phyloP scores from a whole-genome alignment of 2,329 filamentous ascomycete species.

The Trichoderma gracile region DNA sequence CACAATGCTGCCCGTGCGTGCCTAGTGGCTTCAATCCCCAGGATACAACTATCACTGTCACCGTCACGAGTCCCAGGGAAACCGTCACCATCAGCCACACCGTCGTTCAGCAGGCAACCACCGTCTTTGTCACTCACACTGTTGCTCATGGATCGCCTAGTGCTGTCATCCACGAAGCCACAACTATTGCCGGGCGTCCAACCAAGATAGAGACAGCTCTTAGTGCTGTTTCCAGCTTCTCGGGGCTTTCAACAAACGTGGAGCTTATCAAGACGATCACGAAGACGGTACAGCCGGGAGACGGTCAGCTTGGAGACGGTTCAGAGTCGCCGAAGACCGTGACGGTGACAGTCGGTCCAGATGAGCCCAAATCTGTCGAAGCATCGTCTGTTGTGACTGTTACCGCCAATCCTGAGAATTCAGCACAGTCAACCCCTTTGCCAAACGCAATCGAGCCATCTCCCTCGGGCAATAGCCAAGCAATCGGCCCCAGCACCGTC shows the following conservation, averaged over 20 bases:
- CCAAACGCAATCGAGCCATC: background rate
- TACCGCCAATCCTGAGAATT: background rate
- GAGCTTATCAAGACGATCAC: slow-evolving; percentile 25
- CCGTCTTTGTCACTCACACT: slow-evolving; percentile 25
- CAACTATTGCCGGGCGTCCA: slow-evolving; percentile 25
- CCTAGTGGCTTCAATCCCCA: slow-evolving; percentile 27
- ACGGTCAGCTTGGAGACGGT: background rate
- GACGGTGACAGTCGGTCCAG: slow-evolving; percentile 23
- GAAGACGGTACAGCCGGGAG: slow-evolving; percentile 31
- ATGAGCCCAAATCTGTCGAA: background rate
- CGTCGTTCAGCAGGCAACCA: slow-evolving; percentile 31
- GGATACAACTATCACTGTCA: slow-evolving; percentile 33
- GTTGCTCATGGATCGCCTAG: background rate
- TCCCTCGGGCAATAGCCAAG: slow-evolving; percentile 1
- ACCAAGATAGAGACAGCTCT: slow-evolving; percentile 24
- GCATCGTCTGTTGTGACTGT: background rate
- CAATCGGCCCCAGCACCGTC: slow-evolving; percentile 1
- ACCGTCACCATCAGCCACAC: slow-evolving; percentile 35
- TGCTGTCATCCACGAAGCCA: slow-evolving; percentile 21
- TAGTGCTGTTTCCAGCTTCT: background rate
- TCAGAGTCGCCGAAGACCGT: slow-evolving; percentile 27
- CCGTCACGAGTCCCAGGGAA: slow-evolving; percentile 30
- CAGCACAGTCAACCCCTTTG: no score
- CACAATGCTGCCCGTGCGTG: slow-evolving; percentile 37
- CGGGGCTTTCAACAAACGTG: background rate